These are phyloP conservation scores for Fagopyrum homotropicum DNA, from an alignment of 148 eudicot genomes.

Conservation along the genomic window DNA sequence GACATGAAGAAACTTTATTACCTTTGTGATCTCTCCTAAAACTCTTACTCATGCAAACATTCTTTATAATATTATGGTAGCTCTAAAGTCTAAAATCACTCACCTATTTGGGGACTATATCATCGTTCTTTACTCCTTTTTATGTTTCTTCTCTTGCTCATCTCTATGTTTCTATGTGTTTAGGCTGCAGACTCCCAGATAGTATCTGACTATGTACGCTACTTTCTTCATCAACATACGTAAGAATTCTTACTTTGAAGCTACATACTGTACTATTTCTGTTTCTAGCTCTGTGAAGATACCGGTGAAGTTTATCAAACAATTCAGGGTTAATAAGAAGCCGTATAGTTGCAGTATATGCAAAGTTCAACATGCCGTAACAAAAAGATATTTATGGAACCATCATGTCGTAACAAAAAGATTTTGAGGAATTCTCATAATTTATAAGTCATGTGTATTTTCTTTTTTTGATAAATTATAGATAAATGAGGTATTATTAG, in stretches of 20 bases:
- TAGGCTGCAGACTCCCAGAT: slow-evolving; percentile 99
- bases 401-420: too few relatives aligned
- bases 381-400: too few relatives aligned
- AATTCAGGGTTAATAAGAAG: neutral
- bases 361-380: too few relatives aligned
- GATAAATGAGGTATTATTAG: neutral
- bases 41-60: neutral
- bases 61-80: neutral
- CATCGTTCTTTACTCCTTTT: neutral
- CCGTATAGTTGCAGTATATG: neutral
- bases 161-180: slow-evolving; percentile 13
- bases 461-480: too few relatives aligned
- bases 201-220: slow-evolving; percentile 91
- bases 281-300: neutral
- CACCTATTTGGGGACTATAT: neutral
- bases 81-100: neutral
- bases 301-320: neutral
- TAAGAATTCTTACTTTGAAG: slow-evolving; percentile 29
- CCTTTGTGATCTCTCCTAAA: neutral
- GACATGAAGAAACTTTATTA: neutral
- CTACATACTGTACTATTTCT: neutral
- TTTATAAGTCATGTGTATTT: too few relatives aligned
- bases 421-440: too few relatives aligned
- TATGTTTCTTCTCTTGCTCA: neutral
- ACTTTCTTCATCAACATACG: slow-evolving; percentile 97